These are phyloP conservation scores for Linanthus parryae DNA, from an alignment of 148 eudicot genomes.

Conservation along the genomic window DNA sequence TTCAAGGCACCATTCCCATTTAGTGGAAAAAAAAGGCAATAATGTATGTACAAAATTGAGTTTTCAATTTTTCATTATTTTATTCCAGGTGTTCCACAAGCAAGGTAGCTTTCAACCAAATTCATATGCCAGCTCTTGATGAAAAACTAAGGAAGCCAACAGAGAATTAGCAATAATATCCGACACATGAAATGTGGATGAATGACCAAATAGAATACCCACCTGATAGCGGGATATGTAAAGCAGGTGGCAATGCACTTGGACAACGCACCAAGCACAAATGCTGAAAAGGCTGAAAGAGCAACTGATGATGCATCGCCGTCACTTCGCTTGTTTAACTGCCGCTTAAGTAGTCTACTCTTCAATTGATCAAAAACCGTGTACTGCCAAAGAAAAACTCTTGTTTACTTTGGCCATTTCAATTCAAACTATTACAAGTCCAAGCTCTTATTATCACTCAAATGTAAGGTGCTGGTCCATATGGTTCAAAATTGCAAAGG, in stretches of 20 bases:
- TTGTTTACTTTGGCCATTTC: background rate
- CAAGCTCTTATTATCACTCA: too few species aligned
- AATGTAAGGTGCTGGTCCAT: too few species aligned
- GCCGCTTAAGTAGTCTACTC: slow-evolving; percentile 42
- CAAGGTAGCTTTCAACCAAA: background rate
- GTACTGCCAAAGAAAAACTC: slow-evolving; percentile 44
- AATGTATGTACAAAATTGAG: too few species aligned
- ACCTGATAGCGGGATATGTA: slow-evolving; percentile 96
- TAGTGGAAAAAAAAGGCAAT: too few species aligned
- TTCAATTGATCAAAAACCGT: slow-evolving; percentile 94
- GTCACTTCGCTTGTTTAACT: slow-evolving; percentile 21
- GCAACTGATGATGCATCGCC: slow-evolving; percentile 45
- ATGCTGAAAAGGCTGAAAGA: slow-evolving; percentile 85
- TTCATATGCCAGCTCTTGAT: background rate
- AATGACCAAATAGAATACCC: slow-evolving; percentile 5
- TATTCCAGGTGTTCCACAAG: background rate
- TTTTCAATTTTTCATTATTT: background rate
- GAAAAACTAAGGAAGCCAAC: background rate
- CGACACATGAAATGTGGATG: slow-evolving; percentile 1
- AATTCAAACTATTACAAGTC: background rate
- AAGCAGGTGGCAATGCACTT: slow-evolving; percentile 84
- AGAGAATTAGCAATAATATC: background rate
- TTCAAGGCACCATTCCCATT: too few species aligned
- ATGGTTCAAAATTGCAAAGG: too few species aligned
- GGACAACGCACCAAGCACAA: slow-evolving; percentile 81